Evolutionary conservation across 768 basidiomycete genomes (phyloP).

Genomic region (Rhizopogon vinicolor): DNA sequence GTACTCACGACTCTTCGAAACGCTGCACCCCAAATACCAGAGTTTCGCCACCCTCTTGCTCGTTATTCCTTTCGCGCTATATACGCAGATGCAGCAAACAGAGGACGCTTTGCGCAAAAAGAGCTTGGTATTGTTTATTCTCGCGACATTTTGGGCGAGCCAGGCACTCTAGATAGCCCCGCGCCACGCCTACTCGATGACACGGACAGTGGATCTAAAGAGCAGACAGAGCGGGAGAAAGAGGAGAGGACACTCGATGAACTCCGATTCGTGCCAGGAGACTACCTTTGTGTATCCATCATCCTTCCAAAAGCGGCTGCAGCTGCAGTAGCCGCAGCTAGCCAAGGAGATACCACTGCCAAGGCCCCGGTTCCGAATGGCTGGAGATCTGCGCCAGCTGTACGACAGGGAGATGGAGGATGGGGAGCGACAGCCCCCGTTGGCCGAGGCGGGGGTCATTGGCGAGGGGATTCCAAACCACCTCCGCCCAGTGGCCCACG

Average conservation of each 20-base stretch:
- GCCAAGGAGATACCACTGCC: conserved; percentile 43
- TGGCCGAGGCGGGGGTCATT: conserved; percentile 64
- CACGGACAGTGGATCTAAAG: conserved; percentile 26
- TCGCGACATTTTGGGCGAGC: conserved; percentile 80
- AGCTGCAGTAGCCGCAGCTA: conserved; percentile 35
- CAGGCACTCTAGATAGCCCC: conserved; percentile 51
- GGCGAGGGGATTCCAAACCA: conserved; percentile 66
- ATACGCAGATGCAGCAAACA: conserved; percentile 68
- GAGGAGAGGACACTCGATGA: conserved; percentile 76
- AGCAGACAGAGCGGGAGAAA: conserved; percentile 40
- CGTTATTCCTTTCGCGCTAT: conserved; percentile 79
- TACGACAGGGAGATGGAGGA: conserved; percentile 38
- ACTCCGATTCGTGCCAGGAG: conserved; percentile 75
- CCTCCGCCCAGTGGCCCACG: conserved; percentile 36
- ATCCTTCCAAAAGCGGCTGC: conserved; percentile 62
- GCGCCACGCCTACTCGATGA: conserved; percentile 63
- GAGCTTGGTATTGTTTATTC: conserved; percentile 81
- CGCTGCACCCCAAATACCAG: conserved; percentile 59
- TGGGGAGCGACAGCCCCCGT: conserved; percentile 29
- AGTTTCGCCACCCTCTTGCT: conserved; percentile 78
- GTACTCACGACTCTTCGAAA: conserved; percentile 74
- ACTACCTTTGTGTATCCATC: conserved; percentile 73
- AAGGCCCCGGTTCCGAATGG: conserved; percentile 31
- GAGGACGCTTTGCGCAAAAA: conserved; percentile 69
- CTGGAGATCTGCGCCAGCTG: conserved; percentile 31